Evolutionary conservation across 306 rosid genomes (phyloP), one percentile per base, ranked within the genome.

Genomic region (Macrotyloma uniflorum): DNA sequence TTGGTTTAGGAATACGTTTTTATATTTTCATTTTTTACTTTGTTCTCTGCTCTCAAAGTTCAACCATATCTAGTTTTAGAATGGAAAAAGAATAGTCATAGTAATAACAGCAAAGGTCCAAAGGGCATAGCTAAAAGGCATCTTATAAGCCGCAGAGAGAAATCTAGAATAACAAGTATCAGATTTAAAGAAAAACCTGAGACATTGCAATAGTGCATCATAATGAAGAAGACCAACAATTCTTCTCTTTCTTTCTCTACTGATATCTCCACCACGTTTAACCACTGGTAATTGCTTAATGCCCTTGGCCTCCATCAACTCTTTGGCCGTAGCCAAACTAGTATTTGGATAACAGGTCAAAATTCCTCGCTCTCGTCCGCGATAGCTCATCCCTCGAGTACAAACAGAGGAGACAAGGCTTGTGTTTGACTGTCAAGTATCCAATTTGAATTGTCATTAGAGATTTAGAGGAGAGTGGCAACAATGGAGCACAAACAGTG

Each of bases 251-350:
- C 83, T 82, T 78, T 86, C 91, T 71, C 83, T 86, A 11, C 30
- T 32, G n/a, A 38, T 77, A 71, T 70, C 87, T 63, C 83, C 83
- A 51, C 88, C 70, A 14, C 83, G 99, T 84, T 87, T 89, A 77
- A 95, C 98, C 78, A 95, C 98, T 0, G 99, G 99, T 67, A 95
- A 87, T 84, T 95, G 99, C 80, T 89, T 93, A 74, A 91, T 72
- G 68, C 90, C 99, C 84, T 84, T 93, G 67, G 99, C 99, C 83
- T 95, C 99, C 98, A 95, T 95, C 74, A 95, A 89, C 67, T 95
- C 98, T 86, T 86, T 91, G 67, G 99, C 97, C 83, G 84, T 80
- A 69, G 97, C 90, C 86, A 95, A 86, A 87, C 74, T 86, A 26
- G 90, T 85, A 80, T 90, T 93, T 23, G 97, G 94, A 73, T 86